Evolutionary conservation across 2,329 filamentous ascomycete genomes (phyloP), one percentile per base, ranked within the genome.

Genomic region (Neonectria hederae): DNA sequence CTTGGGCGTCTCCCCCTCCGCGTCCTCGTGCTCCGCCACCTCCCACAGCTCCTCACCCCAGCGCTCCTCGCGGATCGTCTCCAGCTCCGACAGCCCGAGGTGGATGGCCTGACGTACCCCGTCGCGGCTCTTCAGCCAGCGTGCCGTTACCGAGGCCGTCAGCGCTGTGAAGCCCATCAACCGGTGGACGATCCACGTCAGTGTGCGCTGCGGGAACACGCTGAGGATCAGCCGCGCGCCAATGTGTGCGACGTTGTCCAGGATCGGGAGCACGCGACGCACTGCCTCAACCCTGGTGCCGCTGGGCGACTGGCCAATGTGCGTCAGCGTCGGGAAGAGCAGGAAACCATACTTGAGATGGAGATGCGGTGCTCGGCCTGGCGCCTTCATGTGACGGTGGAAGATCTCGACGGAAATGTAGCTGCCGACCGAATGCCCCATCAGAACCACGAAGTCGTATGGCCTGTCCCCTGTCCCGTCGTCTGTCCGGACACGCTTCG

Each of bases 341-440:
- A 94, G 81, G 45, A 93, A 82, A 1, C 85, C 90, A 28, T 83
- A 80, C 38, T 75, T 76, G 22, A 88, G 78, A 11, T 74, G 75
- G n/a, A 84, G 74, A 49, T 77, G 73, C n/a, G 79, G 77, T 1
- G 76, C 76, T 13, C 72, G 60, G 13, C 68, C 64, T 0, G 75
- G 73, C 42, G 79, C 69, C 40, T 80, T 80, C 38, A 83, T 79
- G 65, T 89, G 84, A 10, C 87, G 82, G 65, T 88, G 82, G 52
- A 92, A 85, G 30, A 92, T 79, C 75, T 94, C 90, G 67, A 93
- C 86, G 3, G 86, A 80, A 21, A 94, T 90, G 75, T 92, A 94
- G 10, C 87, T 82, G 24, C 92, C 92, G 1, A 94, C 89, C 0
- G 90, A 93, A 77, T 94, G 92, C 4, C 91, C 92, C 54, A 91